Evolutionary conservation across 2,329 filamentous ascomycete genomes (phyloP).

Genomic region (Fusarium poae): DNA sequence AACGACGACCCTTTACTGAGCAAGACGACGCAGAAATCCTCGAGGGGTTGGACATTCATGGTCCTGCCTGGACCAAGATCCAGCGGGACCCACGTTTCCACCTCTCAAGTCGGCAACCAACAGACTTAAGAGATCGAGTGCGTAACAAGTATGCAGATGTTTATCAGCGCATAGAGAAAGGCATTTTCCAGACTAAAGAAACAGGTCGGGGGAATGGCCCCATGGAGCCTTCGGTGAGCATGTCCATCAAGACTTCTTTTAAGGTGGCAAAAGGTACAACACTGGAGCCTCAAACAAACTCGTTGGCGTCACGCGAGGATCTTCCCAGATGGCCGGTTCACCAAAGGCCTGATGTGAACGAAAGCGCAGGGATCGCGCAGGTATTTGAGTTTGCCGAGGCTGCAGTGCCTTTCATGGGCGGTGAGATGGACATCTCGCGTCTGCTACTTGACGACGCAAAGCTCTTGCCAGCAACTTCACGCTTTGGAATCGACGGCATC

Average conservation of each 20-base stretch:
- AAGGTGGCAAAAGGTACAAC: conserved; percentile 55
- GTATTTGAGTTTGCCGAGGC: conserved; percentile 62
- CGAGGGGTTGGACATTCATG: conserved; percentile 69
- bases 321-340: conserved; percentile 59
- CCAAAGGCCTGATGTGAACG: conserved; percentile 52
- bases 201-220: conserved; percentile 57
- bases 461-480: conserved; percentile 43
- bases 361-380: conserved; percentile 43
- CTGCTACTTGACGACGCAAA: conserved; percentile 68
- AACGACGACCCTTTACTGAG: conserved; percentile 71
- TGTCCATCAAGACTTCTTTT: conserved; percentile 62
- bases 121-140: conserved; percentile 72
- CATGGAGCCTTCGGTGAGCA: conserved; percentile 66
- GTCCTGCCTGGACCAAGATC: conserved; percentile 75
- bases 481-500: conserved; percentile 48
- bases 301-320: conserved; percentile 62
- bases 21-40: conserved; percentile 74
- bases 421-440: conserved; percentile 73
- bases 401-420: conserved; percentile 56
- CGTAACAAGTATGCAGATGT: conserved; percentile 73
- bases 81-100: conserved; percentile 70
- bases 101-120: conserved; percentile 70
- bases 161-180: conserved; percentile 69
- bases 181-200: conserved; percentile 62
- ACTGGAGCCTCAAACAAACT: conserved; percentile 57